phyloP scores from a whole-genome alignment of 371 early-diverging fungal genomes.

The Mucor velutinosus region DNA sequence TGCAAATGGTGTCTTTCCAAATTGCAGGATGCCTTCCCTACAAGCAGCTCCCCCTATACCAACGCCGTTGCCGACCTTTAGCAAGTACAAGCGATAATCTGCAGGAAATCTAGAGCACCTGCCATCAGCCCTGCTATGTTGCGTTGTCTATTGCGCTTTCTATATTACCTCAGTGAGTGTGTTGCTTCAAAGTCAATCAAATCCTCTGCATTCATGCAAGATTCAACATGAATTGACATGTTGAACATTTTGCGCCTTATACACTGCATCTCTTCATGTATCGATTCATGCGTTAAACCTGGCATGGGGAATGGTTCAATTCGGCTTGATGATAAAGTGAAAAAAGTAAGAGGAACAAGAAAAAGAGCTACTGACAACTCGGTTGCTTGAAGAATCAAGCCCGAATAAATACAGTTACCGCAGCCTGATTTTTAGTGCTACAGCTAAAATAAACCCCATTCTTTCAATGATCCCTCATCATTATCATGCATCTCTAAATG shows the following conservation, averaged over 20 bases:
- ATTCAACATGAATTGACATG: background rate
- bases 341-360: background rate
- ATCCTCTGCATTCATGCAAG: background rate
- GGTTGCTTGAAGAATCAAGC: background rate
- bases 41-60: slow-evolving; percentile 1
- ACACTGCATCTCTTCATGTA: background rate
- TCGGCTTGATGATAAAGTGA: background rate
- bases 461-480: background rate
- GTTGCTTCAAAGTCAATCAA: background rate
- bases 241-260: background rate
- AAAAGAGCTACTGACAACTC: background rate
- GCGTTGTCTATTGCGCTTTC: background rate
- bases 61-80: slow-evolving; percentile 5
- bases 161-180: slow-evolving; percentile 6
- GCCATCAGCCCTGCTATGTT: background rate
- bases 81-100: slow-evolving; percentile 9
- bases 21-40: slow-evolving; percentile 1
- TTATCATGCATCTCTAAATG: background rate
- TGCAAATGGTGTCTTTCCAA: slow-evolving; percentile 6
- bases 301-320: background rate
- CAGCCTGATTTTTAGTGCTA: background rate
- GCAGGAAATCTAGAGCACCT: slow-evolving; percentile 4
- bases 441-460: background rate
- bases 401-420: background rate
- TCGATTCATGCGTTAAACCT: background rate